Evolutionary conservation across 2,329 filamentous ascomycete species (phyloP), one percentile per base, ranked within the genome.

Genomic region (Didymosphaeria variabile): DNA sequence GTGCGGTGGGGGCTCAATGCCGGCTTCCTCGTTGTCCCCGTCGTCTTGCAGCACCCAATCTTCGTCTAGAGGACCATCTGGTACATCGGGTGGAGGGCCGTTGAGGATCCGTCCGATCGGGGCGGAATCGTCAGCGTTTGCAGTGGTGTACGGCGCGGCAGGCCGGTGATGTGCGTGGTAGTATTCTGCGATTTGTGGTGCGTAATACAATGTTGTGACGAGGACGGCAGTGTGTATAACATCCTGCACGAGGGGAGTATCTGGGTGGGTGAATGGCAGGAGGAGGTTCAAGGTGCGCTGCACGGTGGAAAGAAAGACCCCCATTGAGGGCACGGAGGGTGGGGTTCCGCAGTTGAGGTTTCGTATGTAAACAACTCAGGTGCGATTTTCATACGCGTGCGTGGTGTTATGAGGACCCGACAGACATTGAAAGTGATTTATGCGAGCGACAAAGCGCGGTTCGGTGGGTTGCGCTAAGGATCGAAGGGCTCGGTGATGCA

Each of bases 201-300:
- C 82, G 63, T 75, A 82, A 69, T 84, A 84, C 17, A 84, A 72
- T 3, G 81, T 73, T 26, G 75, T 72, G 64, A 80, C 81, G 3
- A 84, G 75, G 3, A 79, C 71, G 23, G 72, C 72, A 3, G 82
- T 79, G 67, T 84, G 82, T 0, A 82, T 61, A 12, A 84, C 69
- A 60, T 84, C 82, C 67, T 83, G 82, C 0, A 77, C 38, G 5
- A 84, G 66, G 5, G 82, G 82, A 31, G 81, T 84, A 5, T 77
- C 75, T 1, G 79, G 78, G 19, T 79, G 79, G 42, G 82, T 82
- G 67, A 84, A 84, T 0, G 82, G 82, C 3, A 84, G 71, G 13
- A 84, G 74, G 60, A 72, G 67, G 64, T 84, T 84, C 19, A 84
- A 70, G 5, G 74, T 60, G 2, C 59, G 65, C 3, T 69, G 65